A percentile compares a stretch with the other conserved stretches of the same genome.
Conservation (phyloP, 495 filamentous ascomycete genomes). For the Evansstolkia leycettana region DNA sequence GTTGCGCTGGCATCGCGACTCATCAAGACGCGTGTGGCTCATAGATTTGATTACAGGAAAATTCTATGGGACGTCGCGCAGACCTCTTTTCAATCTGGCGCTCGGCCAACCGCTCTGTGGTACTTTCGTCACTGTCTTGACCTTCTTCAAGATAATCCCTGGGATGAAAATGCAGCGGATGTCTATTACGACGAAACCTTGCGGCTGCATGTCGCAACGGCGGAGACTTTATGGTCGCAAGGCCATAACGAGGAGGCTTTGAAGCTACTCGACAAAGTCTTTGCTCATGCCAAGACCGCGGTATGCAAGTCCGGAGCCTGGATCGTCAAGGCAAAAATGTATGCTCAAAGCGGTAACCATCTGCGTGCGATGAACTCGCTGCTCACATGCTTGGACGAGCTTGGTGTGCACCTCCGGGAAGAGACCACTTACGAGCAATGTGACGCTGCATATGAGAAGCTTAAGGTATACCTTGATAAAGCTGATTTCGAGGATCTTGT, state of each 20-base stretch:
- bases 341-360: slow-evolving; percentile 58
- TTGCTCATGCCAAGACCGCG: slow-evolving; percentile 49
- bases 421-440: slow-evolving; percentile 60
- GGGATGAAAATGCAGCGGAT: slow-evolving; percentile 58
- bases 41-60: slow-evolving; percentile 53
- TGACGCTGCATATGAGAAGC: slow-evolving; percentile 52
- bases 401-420: slow-evolving; percentile 53
- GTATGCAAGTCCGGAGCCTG: slow-evolving; percentile 69
- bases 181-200: slow-evolving; percentile 78
- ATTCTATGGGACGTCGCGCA: slow-evolving; percentile 66
- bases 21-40: slow-evolving; percentile 48
- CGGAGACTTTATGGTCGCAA: slow-evolving; percentile 74
- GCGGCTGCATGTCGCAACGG: slow-evolving; percentile 56
- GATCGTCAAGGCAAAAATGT: slow-evolving; percentile 66
- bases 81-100: slow-evolving; percentile 65
- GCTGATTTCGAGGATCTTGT: slow-evolving; percentile 44
- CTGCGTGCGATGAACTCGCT: slow-evolving; percentile 54
- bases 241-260: slow-evolving; percentile 52
- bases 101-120: slow-evolving; percentile 61
- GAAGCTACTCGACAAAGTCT: slow-evolving; percentile 48
- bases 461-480: slow-evolving; percentile 46
- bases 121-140: slow-evolving; percentile 64
- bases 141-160: slow-evolving; percentile 68
- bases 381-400: slow-evolving; percentile 51
- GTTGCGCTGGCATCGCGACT: slow-evolving; percentile 60